Conservation (phyloP, 1,139 yeast species). For the Tardiomyces digboiensis region DNA sequence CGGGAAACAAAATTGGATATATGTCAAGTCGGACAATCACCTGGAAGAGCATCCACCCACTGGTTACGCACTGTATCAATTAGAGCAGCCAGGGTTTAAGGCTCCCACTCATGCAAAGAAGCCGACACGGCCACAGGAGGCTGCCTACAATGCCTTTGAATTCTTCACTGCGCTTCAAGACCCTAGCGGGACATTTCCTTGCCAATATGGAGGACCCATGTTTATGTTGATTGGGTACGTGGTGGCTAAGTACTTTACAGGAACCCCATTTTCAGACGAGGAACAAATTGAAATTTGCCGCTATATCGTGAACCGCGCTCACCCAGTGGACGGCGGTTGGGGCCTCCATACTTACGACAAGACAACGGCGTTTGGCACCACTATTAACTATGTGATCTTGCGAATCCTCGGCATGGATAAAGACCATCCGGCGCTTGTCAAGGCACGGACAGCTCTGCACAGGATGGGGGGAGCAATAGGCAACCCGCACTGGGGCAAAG, state of each 20-base stretch:
- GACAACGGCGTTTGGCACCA: conserved; percentile 92
- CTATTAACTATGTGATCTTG: conserved; percentile 71
- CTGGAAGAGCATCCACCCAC: conserved; percentile 23
- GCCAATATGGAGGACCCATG: conserved; percentile 97
- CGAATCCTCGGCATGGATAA: conserved; percentile 68
- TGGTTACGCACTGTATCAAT: conserved; percentile 42
- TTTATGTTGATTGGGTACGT: conserved; percentile 90
- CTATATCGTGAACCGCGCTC: conserved; percentile 80
- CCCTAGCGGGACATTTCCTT: conserved; percentile 72
- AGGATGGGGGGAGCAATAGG: conserved; percentile 84
- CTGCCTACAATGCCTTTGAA: conserved; percentile 67
- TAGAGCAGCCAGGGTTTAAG: conserved; percentile 43
- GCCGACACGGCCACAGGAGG: conserved; percentile 40
- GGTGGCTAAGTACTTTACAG: conserved; percentile 62
- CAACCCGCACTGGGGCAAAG: conserved; percentile 97
- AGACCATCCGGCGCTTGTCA: conserved; percentile 69
- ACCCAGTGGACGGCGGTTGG: conserved; percentile 99
- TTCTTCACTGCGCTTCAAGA: conserved; percentile 67
- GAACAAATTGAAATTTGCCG: conserved; percentile 63
- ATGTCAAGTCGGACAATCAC: conserved; percentile 32
- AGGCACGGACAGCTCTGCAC: conserved; percentile 64
- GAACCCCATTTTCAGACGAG: conserved; percentile 58
- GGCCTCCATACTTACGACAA: conserved; percentile 89
- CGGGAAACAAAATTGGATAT: conserved; percentile 83
- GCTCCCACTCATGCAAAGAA: conserved; percentile 12